Evolutionary conservation across 345 rosid genomes (phyloP), one percentile per base, ranked within the genome.

Genomic region (Clausena lansium): DNA sequence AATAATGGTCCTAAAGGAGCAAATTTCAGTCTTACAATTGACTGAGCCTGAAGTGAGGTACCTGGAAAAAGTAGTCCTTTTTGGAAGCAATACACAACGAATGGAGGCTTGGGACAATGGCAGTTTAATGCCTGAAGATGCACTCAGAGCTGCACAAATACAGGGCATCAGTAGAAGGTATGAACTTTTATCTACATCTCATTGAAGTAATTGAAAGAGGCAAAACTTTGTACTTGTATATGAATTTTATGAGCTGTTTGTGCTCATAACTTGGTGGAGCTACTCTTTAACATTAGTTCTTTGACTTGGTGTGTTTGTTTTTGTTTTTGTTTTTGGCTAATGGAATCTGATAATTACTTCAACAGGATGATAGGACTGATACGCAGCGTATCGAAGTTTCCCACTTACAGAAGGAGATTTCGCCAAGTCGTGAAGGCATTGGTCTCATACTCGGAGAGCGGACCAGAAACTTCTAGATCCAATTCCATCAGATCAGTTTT

Each of bases 161-260:
- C 89, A 86, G 74, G 97, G 97, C 69, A 89, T 94, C 67, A 86
- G 91, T 62, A 89, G 98, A 90, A 95, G 98, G 98, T 95, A 85
- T 64, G 82, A 73, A 69, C 47, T 28, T 28, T 33, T 38, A 22
- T 62, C 14, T 71, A 2, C 72, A 38, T 59, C 67, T 32, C 54
- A 7, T 57, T 1, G 32, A 8, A 71, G 32, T 5, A 24, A 58
- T 25, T 38, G 27, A 74, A 61, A 30, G 25, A 39, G 20, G 36
- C 17, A 9, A 41, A 74, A 27, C 24, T n/a, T 59, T 41, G 27
- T 38, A n/a, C 15, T 38, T 27, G 5, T 38, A 59, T 13, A 14
- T 72, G n/a, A 24, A 59, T 25, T 39, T 73, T 28, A 25, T 27
- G 32, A 30, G 19, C 62, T 50, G 22, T 71, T 19, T n/a, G 52